Conservation (phyloP, 768 basidiomycete genomes). For the Dendrothele bispora region DNA sequence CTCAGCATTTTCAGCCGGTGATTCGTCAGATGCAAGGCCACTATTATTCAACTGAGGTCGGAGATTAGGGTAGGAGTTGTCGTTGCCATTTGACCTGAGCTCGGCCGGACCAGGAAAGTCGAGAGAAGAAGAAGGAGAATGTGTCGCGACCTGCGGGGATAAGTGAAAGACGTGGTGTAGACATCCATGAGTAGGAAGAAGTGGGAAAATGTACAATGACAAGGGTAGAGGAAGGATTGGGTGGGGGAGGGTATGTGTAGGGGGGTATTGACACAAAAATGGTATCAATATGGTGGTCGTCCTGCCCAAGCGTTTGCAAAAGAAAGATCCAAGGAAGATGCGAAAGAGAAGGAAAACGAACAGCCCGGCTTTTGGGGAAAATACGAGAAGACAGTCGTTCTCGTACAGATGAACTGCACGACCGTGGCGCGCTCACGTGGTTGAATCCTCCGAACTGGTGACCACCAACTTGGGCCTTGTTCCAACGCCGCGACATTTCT, state of each 20-base stretch:
- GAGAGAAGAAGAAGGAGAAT: conserved; percentile 61
- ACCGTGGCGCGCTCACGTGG: too few species aligned
- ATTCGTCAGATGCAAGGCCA: not conserved
- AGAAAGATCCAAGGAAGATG: too few species aligned
- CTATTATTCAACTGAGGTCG: conserved; percentile 32
- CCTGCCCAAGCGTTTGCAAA: too few species aligned
- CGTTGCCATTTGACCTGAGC: conserved; percentile 44
- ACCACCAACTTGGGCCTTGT: too few species aligned
- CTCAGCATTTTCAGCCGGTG: conserved; percentile 15
- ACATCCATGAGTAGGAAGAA: conserved; percentile 72
- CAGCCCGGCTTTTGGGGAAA: too few species aligned
- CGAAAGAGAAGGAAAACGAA: too few species aligned
- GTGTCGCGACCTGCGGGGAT: conserved; percentile 79
- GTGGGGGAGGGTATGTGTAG: conserved; percentile 36
- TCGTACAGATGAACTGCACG: too few species aligned
- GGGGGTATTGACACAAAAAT: conserved; percentile 55
- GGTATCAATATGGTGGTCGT: conserved; percentile 46
- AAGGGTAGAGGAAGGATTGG: conserved; percentile 29
- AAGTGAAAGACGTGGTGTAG: conserved; percentile 92
- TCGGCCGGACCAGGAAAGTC: conserved; percentile 52
- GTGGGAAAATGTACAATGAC: conserved; percentile 16
- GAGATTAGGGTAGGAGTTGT: conserved; percentile 34
- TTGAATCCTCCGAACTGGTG: too few species aligned
- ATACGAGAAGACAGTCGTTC: too few species aligned
- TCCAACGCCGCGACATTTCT: too few species aligned